Percentiles rank a stretch among this genome's conserved stretches.
phyloP scores from a whole-genome alignment of 1,139 yeast genomes.

The Candida neerlandica region DNA sequence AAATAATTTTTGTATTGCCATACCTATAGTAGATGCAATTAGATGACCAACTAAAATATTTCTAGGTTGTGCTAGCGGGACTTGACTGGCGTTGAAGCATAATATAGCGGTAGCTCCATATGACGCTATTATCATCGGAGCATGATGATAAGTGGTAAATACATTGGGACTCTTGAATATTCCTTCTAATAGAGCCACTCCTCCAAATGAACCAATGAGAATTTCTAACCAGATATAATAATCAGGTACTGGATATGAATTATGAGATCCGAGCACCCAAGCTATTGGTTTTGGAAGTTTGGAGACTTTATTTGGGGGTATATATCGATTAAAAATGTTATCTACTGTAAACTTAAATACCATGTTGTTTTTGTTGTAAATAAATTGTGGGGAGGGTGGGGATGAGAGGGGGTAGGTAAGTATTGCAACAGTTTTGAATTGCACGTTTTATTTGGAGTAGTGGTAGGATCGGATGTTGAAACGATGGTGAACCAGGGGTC shows the following conservation, averaged over 20 bases:
- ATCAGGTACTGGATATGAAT: conserved; percentile 34
- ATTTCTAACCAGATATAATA: conserved; percentile 51
- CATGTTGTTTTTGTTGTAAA: conserved; percentile 21
- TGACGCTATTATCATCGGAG: conserved; percentile 62
- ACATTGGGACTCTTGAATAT: conserved; percentile 47
- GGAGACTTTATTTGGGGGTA: conserved; percentile 32
- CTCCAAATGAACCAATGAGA: conserved; percentile 51
- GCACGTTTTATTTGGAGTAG: too few species aligned
- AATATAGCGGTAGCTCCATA: conserved; percentile 70
- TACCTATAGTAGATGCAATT: conserved; percentile 54
- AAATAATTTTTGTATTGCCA: conserved; percentile 59
- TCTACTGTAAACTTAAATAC: conserved; percentile 48
- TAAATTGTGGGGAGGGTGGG: too few species aligned
- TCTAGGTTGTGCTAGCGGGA: conserved; percentile 71
- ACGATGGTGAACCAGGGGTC: too few species aligned
- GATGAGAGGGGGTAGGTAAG: too few species aligned
- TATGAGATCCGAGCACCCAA: conserved; percentile 38
- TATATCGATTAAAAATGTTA: conserved; percentile 26
- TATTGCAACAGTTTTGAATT: too few species aligned
- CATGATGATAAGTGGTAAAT: conserved; percentile 40
- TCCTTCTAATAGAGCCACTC: conserved; percentile 53
- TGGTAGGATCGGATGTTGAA: too few species aligned
- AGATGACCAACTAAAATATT: conserved; percentile 61
- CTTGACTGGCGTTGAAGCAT: conserved; percentile 56
- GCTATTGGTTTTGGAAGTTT: conserved; percentile 32